Base-by-base conservation (phyloP, 108 stramenopile species). In the Fragilariopsis cylindrus region DNA sequence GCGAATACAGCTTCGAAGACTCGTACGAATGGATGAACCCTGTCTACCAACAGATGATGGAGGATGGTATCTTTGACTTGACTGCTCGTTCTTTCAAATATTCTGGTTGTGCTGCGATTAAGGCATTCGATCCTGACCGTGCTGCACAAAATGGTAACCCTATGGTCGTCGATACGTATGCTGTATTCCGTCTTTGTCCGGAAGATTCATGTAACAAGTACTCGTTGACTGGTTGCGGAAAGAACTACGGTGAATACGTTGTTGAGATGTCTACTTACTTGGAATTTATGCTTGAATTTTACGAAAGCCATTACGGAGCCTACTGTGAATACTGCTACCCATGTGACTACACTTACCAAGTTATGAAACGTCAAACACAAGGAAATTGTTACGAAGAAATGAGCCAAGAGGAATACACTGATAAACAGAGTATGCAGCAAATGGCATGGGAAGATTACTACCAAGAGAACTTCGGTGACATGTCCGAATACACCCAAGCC, bases 231-330 rank as follows among this genome's bases (percentile, higher is more conserved):
- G 84, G 84, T n/a, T 95, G 94, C 77, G 76, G 66, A 69, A 79
- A 79, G 79, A 87, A 92, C 83, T 95, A 91, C 72, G 92, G 94
- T 72, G 90, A 95, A 80, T 92, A 92, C 83, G 76, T 88, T 44
- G 70, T 95, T 18, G 82, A 86, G 69, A 87, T 95, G 90, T 84
- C 85, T 49, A 70, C 76, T 42, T 95, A 89, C 81, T 80, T 92
- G 53, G 77, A 81, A 50, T 73, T 78, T 70, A 78, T 90, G 54
- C 62, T 86, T 8, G 72, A 82, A 8, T 89, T 72, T 71, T 74
- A 84, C 70, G 71, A 87, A 57, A 16, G 90, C 69, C 78, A 79
- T n/a, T 83, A 85, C 64, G 81, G 81, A 56, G 60, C 80, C 15
- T 95, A 89, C 82, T 95, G 93, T 74, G 69, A 85, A 3, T 98